Evolutionary conservation across 495 filamentous ascomycete species (phyloP).

Genomic region (Daldinia concentrica): DNA sequence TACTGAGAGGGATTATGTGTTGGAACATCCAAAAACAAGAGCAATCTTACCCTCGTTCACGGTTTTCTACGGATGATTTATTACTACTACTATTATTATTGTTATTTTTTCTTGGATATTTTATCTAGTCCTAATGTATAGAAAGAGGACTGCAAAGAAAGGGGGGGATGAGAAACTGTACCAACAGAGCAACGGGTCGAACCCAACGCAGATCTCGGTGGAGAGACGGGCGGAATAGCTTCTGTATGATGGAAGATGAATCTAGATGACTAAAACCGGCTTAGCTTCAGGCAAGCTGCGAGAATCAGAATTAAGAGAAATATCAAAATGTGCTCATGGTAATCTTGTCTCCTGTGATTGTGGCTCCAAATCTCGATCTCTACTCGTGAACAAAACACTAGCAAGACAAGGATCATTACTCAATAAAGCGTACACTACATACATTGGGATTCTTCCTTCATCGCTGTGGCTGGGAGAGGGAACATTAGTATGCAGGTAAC

Average conservation of each 20-base stretch:
- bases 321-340: not conserved
- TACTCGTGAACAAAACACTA: not conserved
- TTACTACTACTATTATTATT: not conserved
- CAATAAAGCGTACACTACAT: constrained; percentile 1
- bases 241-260: constrained; percentile 35
- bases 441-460: constrained; percentile 7
- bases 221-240: constrained; percentile 19
- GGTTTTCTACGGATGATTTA: constrained; percentile 25
- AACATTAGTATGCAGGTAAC: constrained; percentile 38
- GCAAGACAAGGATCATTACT: constrained; percentile 8
- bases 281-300: constrained; percentile 15
- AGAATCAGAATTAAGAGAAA: constrained; percentile 23
- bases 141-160: constrained; percentile 41
- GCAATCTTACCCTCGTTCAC: constrained; percentile 41
- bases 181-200: constrained; percentile 22
- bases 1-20: constrained; percentile 18
- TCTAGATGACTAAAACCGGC: constrained; percentile 21
- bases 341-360: constrained; percentile 12
- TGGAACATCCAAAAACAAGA: constrained; percentile 41
- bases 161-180: constrained; percentile 28
- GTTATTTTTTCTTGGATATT: constrained; percentile 13
- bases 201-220: constrained; percentile 17
- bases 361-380: constrained; percentile 4
- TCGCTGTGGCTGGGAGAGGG: constrained; percentile 24
- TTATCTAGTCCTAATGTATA: constrained; percentile 43